These are phyloP conservation scores for Nematocida sp. DNA, from an alignment of 371 early-diverging fungal species.

Conservation along the genomic window DNA sequence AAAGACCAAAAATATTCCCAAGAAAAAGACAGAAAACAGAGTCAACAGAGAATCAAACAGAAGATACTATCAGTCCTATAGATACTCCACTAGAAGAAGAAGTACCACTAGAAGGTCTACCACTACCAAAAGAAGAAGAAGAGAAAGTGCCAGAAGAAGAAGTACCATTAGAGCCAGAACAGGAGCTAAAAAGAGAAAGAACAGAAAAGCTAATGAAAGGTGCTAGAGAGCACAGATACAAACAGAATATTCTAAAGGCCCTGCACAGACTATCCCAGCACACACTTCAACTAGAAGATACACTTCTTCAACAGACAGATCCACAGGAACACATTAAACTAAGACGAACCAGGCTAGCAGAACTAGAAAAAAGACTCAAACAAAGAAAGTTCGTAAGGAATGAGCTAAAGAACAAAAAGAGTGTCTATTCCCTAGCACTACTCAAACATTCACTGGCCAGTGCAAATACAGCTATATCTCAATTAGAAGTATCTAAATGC, in stretches of 20 bases:
- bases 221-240: slow-evolving; percentile 59
- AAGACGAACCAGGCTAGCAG: slow-evolving; percentile 53
- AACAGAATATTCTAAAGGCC: slow-evolving; percentile 54
- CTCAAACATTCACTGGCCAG: slow-evolving; percentile 50
- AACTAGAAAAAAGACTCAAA: slow-evolving; percentile 54
- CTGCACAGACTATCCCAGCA: slow-evolving; percentile 40
- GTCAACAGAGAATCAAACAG: background rate
- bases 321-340: slow-evolving; percentile 41
- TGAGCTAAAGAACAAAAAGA: slow-evolving; percentile 62
- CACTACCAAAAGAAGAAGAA: slow-evolving; percentile 22
- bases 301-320: slow-evolving; percentile 46
- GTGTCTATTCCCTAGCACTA: slow-evolving; percentile 55
- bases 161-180: slow-evolving; percentile 15
- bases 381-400: slow-evolving; percentile 55
- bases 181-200: slow-evolving; percentile 44
- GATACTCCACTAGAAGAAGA: background rate
- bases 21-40: slow-evolving; percentile 1
- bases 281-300: slow-evolving; percentile 52
- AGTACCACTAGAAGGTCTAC: background rate
- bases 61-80: background rate
- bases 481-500: slow-evolving; percentile 49
- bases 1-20: background rate
- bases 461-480: background rate
- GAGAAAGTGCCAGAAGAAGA: slow-evolving; percentile 7
- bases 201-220: slow-evolving; percentile 55